Base-by-base conservation (phyloP, 2,329 filamentous ascomycete genomes). In the Aspergillus sp. region DNA sequence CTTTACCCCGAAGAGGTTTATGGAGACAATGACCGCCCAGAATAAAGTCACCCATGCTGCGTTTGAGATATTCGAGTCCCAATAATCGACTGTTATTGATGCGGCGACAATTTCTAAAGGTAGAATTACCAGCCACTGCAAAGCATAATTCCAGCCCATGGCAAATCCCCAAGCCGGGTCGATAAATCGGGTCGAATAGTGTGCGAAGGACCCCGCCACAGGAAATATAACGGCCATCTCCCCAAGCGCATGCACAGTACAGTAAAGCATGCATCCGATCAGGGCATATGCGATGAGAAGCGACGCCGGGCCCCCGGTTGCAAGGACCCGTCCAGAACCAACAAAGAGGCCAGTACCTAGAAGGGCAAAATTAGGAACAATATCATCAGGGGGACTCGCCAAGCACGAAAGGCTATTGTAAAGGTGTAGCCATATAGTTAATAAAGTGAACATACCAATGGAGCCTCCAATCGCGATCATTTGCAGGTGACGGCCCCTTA, bases 401-500 rank as follows among this genome's bases (percentile, higher is more conserved):
- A 41, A 41, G 15, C 5, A 30, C 9, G 47, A 45, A 30, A 49
- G 41, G 38, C 9, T 19, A n/a, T 13, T 43, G 19, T 47, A 13
- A 22, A 1, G 7, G 30, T 15, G 25, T 28, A n/a, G 7, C 19
- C 31, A 41, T 31, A 34, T 41, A 22, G 2, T 22, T 19, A 22
- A 48, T 15, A 53, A n/a, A 15, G 23, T 57, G 47, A 22, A 11
- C 77, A 59, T 80, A 87, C 91, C 91, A 71, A 97, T 97, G 11
- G 91, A 94, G 48, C 93, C 93, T 69, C 93, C 93, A 68, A 97
- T 96, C 15, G 94, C 94, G 82, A 97, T 97, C 94, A 97, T 97
- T 81, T 97, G 93, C 74, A 97, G 75, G 81, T 98, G 94, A 52
- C 93, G 85, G 22, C 89, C 88, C 79, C 96, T 95, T 68, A 96